Evolutionary conservation across 129 eudicot genomes (phyloP).

Genomic region (Deinandra increscens): DNA sequence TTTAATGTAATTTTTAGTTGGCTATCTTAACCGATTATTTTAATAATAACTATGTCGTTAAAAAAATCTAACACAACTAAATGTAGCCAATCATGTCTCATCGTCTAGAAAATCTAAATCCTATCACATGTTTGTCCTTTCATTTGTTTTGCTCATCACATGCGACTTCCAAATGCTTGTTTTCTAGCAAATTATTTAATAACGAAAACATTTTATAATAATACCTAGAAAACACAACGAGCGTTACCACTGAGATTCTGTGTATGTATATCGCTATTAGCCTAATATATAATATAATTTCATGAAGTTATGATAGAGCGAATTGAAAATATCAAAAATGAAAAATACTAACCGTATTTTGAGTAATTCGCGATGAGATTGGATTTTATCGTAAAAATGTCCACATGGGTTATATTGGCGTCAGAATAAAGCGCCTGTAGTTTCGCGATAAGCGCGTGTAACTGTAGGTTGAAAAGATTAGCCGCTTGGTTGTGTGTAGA

Average conservation of each 20-base stretch:
- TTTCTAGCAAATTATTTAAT: no score
- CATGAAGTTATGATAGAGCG: not conserved
- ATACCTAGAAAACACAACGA: not conserved
- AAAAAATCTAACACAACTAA: no score
- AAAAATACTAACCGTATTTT: slow-evolving; percentile 53
- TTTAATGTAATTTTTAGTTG: no score
- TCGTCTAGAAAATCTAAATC: slow-evolving; percentile 18
- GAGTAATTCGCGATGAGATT: slow-evolving; percentile 78
- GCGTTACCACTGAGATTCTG: no score
- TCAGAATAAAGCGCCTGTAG: slow-evolving; percentile 60
- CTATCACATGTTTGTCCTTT: slow-evolving; percentile 30
- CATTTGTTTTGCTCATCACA: slow-evolving; percentile 10
- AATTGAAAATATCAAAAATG: not conserved
- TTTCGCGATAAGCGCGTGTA: slow-evolving; percentile 64
- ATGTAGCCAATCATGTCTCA: not conserved
- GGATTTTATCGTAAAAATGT: slow-evolving; percentile 65
- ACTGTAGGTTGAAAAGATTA: slow-evolving; percentile 68
- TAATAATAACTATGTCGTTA: no score
- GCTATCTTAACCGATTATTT: no score
- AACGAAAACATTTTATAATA: not conserved
- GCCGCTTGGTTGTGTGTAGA: slow-evolving; percentile 72
- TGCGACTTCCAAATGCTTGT: slow-evolving; percentile 27
- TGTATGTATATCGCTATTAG: no score
- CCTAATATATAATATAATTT: not conserved
- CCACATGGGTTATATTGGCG: slow-evolving; percentile 63